Conservation (phyloP, 2,329 filamentous ascomycete genomes). For the Zymoseptoria tritici region DNA sequence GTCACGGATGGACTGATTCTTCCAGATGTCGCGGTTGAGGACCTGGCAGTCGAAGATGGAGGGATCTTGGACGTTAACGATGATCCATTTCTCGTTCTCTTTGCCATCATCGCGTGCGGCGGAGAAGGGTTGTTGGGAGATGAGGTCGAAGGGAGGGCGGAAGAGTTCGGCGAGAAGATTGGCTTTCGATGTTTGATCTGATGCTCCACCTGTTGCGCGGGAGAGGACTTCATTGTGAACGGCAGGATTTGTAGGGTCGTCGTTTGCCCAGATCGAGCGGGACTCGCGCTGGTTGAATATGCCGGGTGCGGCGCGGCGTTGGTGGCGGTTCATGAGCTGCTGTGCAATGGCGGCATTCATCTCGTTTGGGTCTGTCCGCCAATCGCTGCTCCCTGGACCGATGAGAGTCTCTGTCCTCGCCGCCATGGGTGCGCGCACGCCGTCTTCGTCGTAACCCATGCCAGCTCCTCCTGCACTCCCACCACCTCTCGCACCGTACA, state of each 20-base stretch:
- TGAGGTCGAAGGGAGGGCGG: conserved; percentile 84
- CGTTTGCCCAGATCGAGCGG: conserved; percentile 51
- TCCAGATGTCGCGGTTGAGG: conserved; percentile 93
- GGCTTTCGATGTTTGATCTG: conserved; percentile 60
- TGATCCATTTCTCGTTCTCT: conserved; percentile 82
- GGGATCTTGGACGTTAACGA: conserved; percentile 92
- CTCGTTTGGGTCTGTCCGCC: conserved; percentile 45
- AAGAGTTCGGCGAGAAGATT: conserved; percentile 84
- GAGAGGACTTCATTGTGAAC: conserved; percentile 48
- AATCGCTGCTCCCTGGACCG: conserved; percentile 54
- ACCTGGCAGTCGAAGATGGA: conserved; percentile 91
- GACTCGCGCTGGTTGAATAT: conserved; percentile 61
- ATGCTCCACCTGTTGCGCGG: conserved; percentile 57
- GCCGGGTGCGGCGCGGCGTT: conserved; percentile 34
- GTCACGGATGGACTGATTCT: conserved; percentile 69
- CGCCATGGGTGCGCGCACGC: conserved; percentile 81
- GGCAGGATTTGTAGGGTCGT: conserved; percentile 43
- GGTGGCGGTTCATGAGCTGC: conserved; percentile 49
- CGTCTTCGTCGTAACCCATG: conserved; percentile 43
- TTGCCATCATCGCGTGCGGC: conserved; percentile 78
- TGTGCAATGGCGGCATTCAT: conserved; percentile 57
- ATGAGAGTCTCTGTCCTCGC: conserved; percentile 87
- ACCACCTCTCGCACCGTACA: conserved; percentile 55
- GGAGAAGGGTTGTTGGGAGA: conserved; percentile 73
- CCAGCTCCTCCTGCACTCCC: conserved; percentile 34